Percentiles rank a stretch among this genome's conserved stretches.
phyloP scores from a whole-genome alignment of 1,284 basidiomycete species.

The Tausonia pullulans region DNA sequence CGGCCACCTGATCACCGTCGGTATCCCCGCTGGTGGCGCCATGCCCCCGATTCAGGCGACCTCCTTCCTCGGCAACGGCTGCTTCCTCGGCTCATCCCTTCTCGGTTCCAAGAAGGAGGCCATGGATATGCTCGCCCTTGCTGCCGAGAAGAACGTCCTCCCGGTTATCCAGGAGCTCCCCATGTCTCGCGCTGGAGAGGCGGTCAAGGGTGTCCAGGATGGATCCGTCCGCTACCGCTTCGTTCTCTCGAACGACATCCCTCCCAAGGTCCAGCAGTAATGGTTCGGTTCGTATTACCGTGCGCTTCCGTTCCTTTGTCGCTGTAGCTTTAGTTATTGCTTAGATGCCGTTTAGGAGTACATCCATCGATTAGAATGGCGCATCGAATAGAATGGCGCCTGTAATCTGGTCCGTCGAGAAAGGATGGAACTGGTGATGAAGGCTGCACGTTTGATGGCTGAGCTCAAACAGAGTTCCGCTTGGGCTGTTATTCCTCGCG shows the following conservation, averaged over 20 bases:
- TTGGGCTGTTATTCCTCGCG: no score
- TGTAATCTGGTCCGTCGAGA: no score
- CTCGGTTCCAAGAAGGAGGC: slow-evolving; percentile 56
- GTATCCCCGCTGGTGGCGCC: slow-evolving; percentile 40
- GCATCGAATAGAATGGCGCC: no score
- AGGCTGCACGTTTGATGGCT: no score
- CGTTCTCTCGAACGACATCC: slow-evolving; percentile 8
- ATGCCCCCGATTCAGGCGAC: slow-evolving; percentile 26
- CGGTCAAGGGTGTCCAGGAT: slow-evolving; percentile 44
- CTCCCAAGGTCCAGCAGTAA: neutral
- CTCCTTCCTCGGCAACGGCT: slow-evolving; percentile 35
- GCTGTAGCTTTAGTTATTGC: no score
- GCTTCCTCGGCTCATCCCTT: slow-evolving; percentile 39
- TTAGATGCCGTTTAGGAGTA: no score
- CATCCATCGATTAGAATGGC: no score
- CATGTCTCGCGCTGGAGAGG: slow-evolving; percentile 49
- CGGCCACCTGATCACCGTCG: slow-evolving; percentile 44
- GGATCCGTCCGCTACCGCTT: slow-evolving; percentile 45
- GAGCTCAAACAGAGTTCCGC: no score
- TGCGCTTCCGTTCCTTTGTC: no score
- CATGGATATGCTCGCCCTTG: slow-evolving; percentile 48
- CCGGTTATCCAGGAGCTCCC: slow-evolving; percentile 46
- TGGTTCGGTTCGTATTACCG: no score
- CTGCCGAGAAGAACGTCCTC: slow-evolving; percentile 44
- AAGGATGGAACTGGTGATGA: no score